These are phyloP conservation scores for Aphanocladium album DNA, from an alignment of 2,329 filamentous ascomycete species.

Conservation along the genomic window DNA sequence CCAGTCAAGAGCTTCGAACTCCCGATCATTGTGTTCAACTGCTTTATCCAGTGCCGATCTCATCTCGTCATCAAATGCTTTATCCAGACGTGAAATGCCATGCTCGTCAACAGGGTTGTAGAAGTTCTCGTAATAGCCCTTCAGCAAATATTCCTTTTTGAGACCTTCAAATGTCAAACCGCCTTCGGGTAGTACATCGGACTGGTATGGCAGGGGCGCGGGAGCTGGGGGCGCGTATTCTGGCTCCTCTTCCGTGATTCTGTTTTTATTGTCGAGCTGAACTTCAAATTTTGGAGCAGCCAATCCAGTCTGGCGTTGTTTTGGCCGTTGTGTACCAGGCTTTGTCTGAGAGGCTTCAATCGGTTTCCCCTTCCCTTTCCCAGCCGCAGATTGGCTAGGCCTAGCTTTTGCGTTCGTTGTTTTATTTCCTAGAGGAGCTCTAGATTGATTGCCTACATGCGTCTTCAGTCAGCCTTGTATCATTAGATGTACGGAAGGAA, in stretches of 20 bases:
- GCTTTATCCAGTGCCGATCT: conserved; percentile 49
- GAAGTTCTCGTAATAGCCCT: conserved; percentile 57
- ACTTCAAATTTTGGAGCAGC: conserved; percentile 58
- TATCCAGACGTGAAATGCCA: conserved; percentile 58
- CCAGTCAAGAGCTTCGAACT: conserved; percentile 60
- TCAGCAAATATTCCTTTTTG: conserved; percentile 54
- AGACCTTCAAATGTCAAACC: conserved; percentile 53
- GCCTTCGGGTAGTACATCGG: conserved; percentile 59
- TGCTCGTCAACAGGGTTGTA: conserved; percentile 62
- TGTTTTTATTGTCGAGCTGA: conserved; percentile 47
- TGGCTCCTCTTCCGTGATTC: conserved; percentile 62
- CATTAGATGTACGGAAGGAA: not conserved
- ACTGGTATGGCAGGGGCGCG: conserved; percentile 61
- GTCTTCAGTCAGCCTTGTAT: too few species aligned
- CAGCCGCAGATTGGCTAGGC: conserved; percentile 60
- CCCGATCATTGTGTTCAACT: conserved; percentile 62
- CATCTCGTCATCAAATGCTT: conserved; percentile 52
- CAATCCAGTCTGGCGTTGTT: conserved; percentile 45
- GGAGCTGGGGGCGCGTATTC: conserved; percentile 83
- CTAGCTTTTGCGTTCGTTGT: conserved; percentile 89
- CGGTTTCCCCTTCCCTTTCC: conserved; percentile 53
- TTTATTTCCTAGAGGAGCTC: conserved; percentile 86
- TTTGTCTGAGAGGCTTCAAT: conserved; percentile 59
- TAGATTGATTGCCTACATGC: conserved; percentile 46
- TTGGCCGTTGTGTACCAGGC: conserved; percentile 53